These are phyloP conservation scores for Pyrenophora graminea DNA, from an alignment of 2,329 filamentous ascomycete species.

Conservation along the genomic window DNA sequence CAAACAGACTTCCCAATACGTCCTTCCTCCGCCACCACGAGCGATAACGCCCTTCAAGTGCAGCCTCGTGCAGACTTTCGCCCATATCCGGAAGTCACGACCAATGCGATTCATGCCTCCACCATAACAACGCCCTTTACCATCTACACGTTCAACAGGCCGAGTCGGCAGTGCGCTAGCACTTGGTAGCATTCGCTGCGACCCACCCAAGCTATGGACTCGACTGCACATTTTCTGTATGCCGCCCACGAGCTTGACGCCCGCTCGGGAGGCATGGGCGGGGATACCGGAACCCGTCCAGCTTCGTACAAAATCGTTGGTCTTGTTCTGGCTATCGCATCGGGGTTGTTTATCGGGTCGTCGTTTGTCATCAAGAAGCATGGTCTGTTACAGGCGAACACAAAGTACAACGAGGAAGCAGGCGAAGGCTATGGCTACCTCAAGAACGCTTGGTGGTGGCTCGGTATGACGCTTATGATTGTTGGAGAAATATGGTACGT, in stretches of 20 bases:
- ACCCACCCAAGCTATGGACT: slow-evolving; percentile 49
- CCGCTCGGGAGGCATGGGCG: slow-evolving; percentile 48
- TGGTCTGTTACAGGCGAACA: slow-evolving; percentile 86
- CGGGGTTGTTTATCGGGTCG: slow-evolving; percentile 88
- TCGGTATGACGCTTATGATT: slow-evolving; percentile 95
- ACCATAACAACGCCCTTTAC: slow-evolving; percentile 8
- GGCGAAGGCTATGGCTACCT: slow-evolving; percentile 97
- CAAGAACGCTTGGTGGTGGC: slow-evolving; percentile 95
- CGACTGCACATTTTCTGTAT: slow-evolving; percentile 44
- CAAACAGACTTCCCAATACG: slow-evolving; percentile 27
- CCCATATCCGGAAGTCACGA: not conserved
- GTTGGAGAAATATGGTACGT: slow-evolving; percentile 75
- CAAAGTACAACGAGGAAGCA: slow-evolving; percentile 93
- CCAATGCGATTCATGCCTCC: slow-evolving; percentile 18
- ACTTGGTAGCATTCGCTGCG: slow-evolving; percentile 15
- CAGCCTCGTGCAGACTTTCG: slow-evolving; percentile 10
- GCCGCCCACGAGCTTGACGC: slow-evolving; percentile 52
- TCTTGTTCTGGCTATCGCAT: slow-evolving; percentile 81
- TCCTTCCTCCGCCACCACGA: slow-evolving; percentile 16
- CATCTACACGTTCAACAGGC: slow-evolving; percentile 7
- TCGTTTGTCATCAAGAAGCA: slow-evolving; percentile 97
- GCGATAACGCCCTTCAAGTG: slow-evolving; percentile 4
- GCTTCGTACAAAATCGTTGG: slow-evolving; percentile 81
- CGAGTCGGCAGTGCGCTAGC: slow-evolving; percentile 21
- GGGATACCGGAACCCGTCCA: slow-evolving; percentile 50